phyloP scores from a whole-genome alignment of 768 basidiomycete species.

The Cubamyces lactineus region DNA sequence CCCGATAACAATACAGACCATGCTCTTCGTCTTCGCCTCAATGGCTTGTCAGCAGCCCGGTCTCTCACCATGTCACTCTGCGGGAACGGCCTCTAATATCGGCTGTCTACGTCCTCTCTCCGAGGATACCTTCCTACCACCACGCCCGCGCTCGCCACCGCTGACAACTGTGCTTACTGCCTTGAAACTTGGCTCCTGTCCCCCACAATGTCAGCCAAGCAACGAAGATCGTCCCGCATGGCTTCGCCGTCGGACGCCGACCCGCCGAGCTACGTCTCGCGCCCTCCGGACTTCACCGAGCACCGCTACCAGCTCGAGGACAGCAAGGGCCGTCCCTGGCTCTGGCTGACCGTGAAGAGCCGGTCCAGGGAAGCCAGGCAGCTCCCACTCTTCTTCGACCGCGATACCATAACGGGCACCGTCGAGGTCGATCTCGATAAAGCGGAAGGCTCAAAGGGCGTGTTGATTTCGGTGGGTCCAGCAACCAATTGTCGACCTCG shows the following conservation, averaged over 20 bases:
- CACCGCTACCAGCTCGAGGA: constrained; percentile 49
- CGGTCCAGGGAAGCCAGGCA: constrained; percentile 42
- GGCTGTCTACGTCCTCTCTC: not conserved
- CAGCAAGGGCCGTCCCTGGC: constrained; percentile 49
- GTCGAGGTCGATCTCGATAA: constrained; percentile 56
- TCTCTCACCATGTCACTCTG: constrained; percentile 13
- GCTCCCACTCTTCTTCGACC: constrained; percentile 50
- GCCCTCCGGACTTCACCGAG: constrained; percentile 31
- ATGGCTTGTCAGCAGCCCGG: not conserved
- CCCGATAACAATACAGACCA: constrained; percentile 16
- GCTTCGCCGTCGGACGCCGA: not conserved
- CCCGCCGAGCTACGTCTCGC: constrained; percentile 16
- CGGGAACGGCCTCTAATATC: constrained; percentile 10
- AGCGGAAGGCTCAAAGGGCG: constrained; percentile 50
- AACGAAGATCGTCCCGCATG: not conserved
- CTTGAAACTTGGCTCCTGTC: not conserved
- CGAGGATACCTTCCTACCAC: not conserved
- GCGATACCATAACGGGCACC: constrained; percentile 51
- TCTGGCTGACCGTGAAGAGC: constrained; percentile 49
- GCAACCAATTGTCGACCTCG: not conserved
- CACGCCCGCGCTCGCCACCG: not conserved
- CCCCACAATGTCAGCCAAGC: not conserved
- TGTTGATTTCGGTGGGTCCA: constrained; percentile 49
- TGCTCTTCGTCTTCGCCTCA: not conserved
- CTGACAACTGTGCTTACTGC: not conserved